phyloP scores from a whole-genome alignment of 805 yeast genomes.

The Starmerella bombicola region DNA sequence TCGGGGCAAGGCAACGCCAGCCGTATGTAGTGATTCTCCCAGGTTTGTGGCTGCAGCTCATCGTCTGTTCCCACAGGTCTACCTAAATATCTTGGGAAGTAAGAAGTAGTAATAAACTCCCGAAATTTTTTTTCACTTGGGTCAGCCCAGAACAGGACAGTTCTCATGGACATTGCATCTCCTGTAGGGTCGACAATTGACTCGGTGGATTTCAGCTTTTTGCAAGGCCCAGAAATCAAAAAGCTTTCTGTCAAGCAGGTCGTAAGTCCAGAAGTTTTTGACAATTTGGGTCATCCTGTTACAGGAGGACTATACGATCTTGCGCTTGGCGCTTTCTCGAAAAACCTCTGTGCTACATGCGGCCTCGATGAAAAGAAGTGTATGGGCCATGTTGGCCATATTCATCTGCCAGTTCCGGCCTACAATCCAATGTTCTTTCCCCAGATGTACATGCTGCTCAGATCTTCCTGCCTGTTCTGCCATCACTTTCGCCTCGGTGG shows the following conservation, averaged over 20 bases:
- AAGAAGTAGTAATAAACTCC: too few relatives aligned
- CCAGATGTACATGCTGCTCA: slow-evolving; percentile 72
- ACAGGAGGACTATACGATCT: slow-evolving; percentile 88
- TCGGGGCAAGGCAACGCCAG: too few relatives aligned
- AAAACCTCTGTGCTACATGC: slow-evolving; percentile 86
- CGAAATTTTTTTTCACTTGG: slow-evolving; percentile 1
- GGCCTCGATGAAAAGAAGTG: slow-evolving; percentile 88
- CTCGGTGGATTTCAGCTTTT: slow-evolving; percentile 83
- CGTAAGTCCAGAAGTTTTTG: slow-evolving; percentile 91
- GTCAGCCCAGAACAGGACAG: not conserved
- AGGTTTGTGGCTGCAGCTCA: too few relatives aligned
- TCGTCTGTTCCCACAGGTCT: too few relatives aligned
- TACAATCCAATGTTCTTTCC: slow-evolving; percentile 90
- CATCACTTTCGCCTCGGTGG: slow-evolving; percentile 64
- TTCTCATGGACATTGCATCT: slow-evolving; percentile 82
- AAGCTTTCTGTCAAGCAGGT: slow-evolving; percentile 87
- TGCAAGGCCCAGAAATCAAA: slow-evolving; percentile 70
- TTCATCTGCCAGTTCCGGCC: slow-evolving; percentile 89
- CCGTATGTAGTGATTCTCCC: too few relatives aligned
- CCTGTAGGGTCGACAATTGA: slow-evolving; percentile 92
- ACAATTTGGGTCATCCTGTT: slow-evolving; percentile 90
- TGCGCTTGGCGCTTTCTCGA: slow-evolving; percentile 86
- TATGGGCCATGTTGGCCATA: slow-evolving; percentile 98
- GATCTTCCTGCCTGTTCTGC: slow-evolving; percentile 82
- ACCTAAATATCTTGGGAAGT: too few relatives aligned